Percentiles rank a stretch among this genome's conserved stretches.
phyloP scores from a whole-genome alignment of 306 rosid species.

The Begonia peltatifolia region DNA sequence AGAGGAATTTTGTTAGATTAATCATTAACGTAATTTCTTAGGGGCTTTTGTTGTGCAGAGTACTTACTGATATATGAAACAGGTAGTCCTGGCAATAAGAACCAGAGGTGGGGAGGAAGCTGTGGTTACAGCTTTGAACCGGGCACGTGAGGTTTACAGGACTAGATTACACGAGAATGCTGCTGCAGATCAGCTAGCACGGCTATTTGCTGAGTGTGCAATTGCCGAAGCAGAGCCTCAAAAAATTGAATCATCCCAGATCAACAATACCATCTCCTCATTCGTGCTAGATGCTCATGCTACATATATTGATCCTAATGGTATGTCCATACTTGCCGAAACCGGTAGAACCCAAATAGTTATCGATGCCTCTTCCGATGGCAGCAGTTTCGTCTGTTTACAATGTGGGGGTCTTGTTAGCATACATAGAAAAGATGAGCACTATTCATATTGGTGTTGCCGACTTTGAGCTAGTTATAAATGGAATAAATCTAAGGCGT shows the following conservation, averaged over 20 bases:
- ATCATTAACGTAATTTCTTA: too few relatives aligned
- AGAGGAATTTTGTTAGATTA: slow-evolving; percentile 5
- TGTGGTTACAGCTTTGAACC: slow-evolving; percentile 56
- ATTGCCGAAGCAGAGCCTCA: slow-evolving; percentile 75
- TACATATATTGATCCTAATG: slow-evolving; percentile 22
- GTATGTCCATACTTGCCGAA: slow-evolving; percentile 34
- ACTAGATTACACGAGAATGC: slow-evolving; percentile 54
- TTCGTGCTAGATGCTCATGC: slow-evolving; percentile 28
- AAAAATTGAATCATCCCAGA: slow-evolving; percentile 17
- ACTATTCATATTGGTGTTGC: slow-evolving; percentile 84
- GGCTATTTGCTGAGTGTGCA: slow-evolving; percentile 93
- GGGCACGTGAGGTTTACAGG: slow-evolving; percentile 75
- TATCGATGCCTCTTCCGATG: slow-evolving; percentile 86
- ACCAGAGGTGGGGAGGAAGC: slow-evolving; percentile 80
- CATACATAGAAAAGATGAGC: slow-evolving; percentile 78
- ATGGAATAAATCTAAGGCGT: too few relatives aligned
- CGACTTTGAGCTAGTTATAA: slow-evolving; percentile 14
- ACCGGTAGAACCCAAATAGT: slow-evolving; percentile 80
- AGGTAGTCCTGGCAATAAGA: slow-evolving; percentile 74
- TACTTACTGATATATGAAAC: slow-evolving; percentile 12
- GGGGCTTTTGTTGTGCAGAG: too few relatives aligned
- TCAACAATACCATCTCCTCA: slow-evolving; percentile 4
- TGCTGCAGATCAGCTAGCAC: slow-evolving; percentile 72
- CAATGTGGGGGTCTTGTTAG: slow-evolving; percentile 96
- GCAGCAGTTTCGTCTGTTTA: slow-evolving; percentile 89